Percentiles rank a stretch among this genome's conserved stretches.
These are phyloP conservation scores for Aphanomyces euteiches DNA, from an alignment of 352 stramenopile genomes.

Conservation along the genomic window DNA sequence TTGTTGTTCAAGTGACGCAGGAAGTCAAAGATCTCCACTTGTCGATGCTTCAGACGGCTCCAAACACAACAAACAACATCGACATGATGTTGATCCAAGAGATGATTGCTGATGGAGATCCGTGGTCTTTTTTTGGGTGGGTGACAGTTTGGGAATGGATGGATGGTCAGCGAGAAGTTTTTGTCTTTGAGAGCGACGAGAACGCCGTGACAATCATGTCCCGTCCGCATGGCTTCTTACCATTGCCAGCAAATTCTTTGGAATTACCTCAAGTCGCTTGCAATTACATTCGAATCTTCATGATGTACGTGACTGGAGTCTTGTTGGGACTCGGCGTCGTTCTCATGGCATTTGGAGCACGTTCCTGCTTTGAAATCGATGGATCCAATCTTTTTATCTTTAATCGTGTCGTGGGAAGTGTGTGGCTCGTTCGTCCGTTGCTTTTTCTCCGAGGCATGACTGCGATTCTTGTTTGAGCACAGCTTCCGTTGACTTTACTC, in stretches of 20 bases:
- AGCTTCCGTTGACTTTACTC: background rate
- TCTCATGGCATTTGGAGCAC: background rate
- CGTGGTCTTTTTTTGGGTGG: constrained; percentile 10
- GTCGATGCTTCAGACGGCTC: background rate
- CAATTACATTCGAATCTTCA: background rate
- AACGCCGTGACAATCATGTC: constrained; percentile 1
- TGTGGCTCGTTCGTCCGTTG: constrained; percentile 15
- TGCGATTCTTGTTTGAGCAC: constrained; percentile 21
- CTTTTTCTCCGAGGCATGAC: constrained; percentile 17
- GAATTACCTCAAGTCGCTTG: background rate
- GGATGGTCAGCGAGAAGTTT: constrained; percentile 12
- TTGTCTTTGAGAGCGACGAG: constrained; percentile 11
- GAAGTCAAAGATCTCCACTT: background rate
- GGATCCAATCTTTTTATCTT: constrained; percentile 8
- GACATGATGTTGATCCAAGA: background rate
- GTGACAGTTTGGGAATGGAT: constrained; percentile 12
- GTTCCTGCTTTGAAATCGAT: constrained; percentile 4
- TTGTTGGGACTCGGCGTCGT: background rate
- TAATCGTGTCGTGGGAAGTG: constrained; percentile 10
- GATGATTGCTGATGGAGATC: background rate
- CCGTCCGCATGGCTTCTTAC: background rate
- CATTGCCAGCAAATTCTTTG: background rate
- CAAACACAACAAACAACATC: background rate
- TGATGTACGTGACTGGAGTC: background rate
- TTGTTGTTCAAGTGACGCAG: too few relatives aligned